Evolutionary conservation across 768 basidiomycete genomes (phyloP), one percentile per base, ranked within the genome.

Genomic region (Podaxis sp.): DNA sequence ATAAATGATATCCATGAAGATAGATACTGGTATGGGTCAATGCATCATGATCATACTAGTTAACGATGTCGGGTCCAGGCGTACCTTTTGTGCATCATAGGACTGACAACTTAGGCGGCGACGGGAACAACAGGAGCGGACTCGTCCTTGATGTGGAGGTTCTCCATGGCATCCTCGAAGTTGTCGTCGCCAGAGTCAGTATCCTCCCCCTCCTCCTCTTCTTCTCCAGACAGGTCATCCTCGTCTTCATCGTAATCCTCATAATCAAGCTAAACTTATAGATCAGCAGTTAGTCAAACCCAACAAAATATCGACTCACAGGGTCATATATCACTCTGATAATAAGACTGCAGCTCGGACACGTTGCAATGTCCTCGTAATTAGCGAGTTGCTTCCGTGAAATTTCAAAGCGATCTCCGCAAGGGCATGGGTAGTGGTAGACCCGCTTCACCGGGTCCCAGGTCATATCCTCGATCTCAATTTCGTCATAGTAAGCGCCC

Each of bases 371-470:
- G 72, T 99, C 97, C 69, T 98, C 97, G 60, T 86, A 97, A 67
- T 95, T 80, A 50, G 87, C 84, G 7, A 98, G 86, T 75, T 98
- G 95, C 65, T 79, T 78, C 67, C 90, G 85, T 33, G 90, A 87
- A 67, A 99, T 98, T 75, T 99, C 96, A 77, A 99, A 99, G 46
- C 96, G 88, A 77, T 99, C 96, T 8, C 96, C 96, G 71, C 96
- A 99, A 1, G 96, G 96, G 71, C 95, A 99, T 0, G 96, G 96
- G 74, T 96, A 97, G 80, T 99, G 96, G 71, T 88, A 98, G 4
- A 98, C 90, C 46, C 82, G 72, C 71, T 89, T 91, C 60, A 82
- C 85, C 24, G 82, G 81, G 73, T 96, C 95, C 93, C 93, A 97
- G 15, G 78, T 84, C 89, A 97, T 96, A 70, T 97, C 96, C 72